A percentile compares a stretch with the other conserved stretches of the same genome.
These are phyloP conservation scores for Inosperma sp. DNA, from an alignment of 768 basidiomycete genomes.

Conservation along the genomic window DNA sequence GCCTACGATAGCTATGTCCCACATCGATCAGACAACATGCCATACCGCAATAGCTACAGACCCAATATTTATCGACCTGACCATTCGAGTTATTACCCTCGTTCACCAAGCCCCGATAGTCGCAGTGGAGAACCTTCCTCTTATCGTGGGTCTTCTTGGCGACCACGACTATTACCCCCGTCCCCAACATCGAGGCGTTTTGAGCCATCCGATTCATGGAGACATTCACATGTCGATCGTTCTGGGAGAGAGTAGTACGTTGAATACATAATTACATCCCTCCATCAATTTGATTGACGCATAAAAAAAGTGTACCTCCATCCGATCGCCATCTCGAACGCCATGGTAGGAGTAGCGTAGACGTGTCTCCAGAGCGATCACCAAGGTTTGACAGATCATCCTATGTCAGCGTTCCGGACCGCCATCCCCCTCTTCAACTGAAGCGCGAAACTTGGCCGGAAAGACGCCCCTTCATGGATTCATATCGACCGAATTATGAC, in stretches of 20 bases:
- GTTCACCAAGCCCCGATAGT: slow-evolving; percentile 51
- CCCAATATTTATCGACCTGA: slow-evolving; percentile 29
- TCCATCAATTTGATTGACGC: slow-evolving; percentile 8
- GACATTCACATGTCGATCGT: slow-evolving; percentile 50
- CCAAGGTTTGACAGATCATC: slow-evolving; percentile 28
- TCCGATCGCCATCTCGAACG: slow-evolving; percentile 34
- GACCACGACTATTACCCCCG: slow-evolving; percentile 36
- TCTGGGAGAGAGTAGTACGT: slow-evolving; percentile 41
- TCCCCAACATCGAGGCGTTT: slow-evolving; percentile 52
- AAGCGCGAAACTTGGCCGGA: slow-evolving; percentile 38
- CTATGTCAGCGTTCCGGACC: slow-evolving; percentile 37
- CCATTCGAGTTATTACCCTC: slow-evolving; percentile 33
- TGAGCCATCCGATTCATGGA: slow-evolving; percentile 72
- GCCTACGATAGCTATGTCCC: slow-evolving; percentile 53
- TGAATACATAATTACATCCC: slow-evolving; percentile 18
- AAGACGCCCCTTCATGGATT: slow-evolving; percentile 36
- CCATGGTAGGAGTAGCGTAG: slow-evolving; percentile 30
- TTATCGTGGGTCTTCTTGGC: slow-evolving; percentile 43
- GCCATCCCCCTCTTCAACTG: slow-evolving; percentile 45
- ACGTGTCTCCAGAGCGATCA: slow-evolving; percentile 35
- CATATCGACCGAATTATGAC: slow-evolving; percentile 48
- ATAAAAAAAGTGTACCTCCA: slow-evolving; percentile 16
- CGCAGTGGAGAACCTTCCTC: slow-evolving; percentile 38
- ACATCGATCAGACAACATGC: slow-evolving; percentile 29
- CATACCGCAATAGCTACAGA: slow-evolving; percentile 41